Evolutionary conservation across 2,329 filamentous ascomycete species (phyloP).

Genomic region (Hymenoscyphus occultus): DNA sequence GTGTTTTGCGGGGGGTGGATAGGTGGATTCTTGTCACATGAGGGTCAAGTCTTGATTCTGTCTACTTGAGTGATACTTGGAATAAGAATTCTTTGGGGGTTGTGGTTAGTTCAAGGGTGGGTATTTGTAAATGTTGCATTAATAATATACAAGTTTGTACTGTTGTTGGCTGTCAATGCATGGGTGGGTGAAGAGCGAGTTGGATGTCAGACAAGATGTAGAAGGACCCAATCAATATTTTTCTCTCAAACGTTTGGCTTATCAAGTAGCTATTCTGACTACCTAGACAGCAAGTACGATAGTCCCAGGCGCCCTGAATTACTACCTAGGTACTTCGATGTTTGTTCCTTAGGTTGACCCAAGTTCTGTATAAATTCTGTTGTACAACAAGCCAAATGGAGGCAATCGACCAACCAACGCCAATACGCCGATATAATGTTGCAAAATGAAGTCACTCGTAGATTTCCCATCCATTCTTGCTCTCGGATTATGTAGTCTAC

Average conservation of each 20-base stretch:
- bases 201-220: too few species aligned
- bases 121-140: too few species aligned
- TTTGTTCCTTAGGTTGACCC: not conserved
- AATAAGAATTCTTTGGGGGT: too few species aligned
- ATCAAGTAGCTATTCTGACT: not conserved
- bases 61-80: too few species aligned
- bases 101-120: too few species aligned
- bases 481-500: conserved; percentile 14
- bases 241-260: not conserved
- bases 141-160: too few species aligned
- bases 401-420: not conserved
- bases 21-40: too few species aligned
- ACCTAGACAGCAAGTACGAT: not conserved
- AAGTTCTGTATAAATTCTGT: conserved; percentile 1
- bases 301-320: not conserved
- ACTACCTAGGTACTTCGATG: not conserved
- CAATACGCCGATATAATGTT: not conserved
- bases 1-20: too few species aligned
- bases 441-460: not conserved
- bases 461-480: not conserved
- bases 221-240: not conserved
- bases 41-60: too few species aligned
- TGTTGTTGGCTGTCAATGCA: too few species aligned
- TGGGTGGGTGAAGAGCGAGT: too few species aligned
- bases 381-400: not conserved